These are phyloP conservation scores for Aspergillus sp. DNA, from an alignment of 2,329 filamentous ascomycete genomes.

Conservation along the genomic window DNA sequence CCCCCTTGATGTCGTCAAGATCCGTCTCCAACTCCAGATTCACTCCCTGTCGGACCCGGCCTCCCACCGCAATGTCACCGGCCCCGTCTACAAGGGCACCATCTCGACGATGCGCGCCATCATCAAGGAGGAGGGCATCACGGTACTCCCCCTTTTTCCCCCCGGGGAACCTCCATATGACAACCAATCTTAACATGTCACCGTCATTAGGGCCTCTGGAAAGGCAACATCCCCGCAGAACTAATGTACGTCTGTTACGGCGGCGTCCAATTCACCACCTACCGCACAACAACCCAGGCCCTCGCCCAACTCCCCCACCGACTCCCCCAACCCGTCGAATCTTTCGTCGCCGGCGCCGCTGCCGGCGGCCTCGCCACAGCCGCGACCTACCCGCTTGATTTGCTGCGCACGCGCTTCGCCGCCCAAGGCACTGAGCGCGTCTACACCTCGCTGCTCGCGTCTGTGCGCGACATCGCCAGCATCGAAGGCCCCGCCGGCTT, in stretches of 20 bases:
- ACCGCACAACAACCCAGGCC: slow-evolving; percentile 69
- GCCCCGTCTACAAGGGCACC: slow-evolving; percentile 66
- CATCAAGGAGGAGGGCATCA: slow-evolving; percentile 74
- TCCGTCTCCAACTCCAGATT: slow-evolving; percentile 89
- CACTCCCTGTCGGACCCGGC: slow-evolving; percentile 77
- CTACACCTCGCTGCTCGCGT: slow-evolving; percentile 69
- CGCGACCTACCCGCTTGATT: slow-evolving; percentile 85
- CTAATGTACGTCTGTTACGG: slow-evolving; percentile 90
- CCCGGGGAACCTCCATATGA: not conserved
- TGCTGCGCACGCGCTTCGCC: slow-evolving; percentile 92
- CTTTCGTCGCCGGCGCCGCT: slow-evolving; percentile 77
- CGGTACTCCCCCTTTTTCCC: slow-evolving; percentile 39
- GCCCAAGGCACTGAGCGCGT: slow-evolving; percentile 79
- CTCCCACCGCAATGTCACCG: slow-evolving; percentile 50
- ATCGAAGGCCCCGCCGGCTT: slow-evolving; percentile 78
- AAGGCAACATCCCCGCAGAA: slow-evolving; percentile 95
- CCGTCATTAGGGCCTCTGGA: slow-evolving; percentile 70
- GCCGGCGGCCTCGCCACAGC: slow-evolving; percentile 82
- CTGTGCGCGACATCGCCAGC: slow-evolving; percentile 68
- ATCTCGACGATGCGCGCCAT: slow-evolving; percentile 74
- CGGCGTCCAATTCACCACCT: slow-evolving; percentile 83
- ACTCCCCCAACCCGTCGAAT: slow-evolving; percentile 67
- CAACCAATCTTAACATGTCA: not conserved
- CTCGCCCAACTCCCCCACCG: slow-evolving; percentile 55
- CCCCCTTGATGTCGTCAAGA: slow-evolving; percentile 96